phyloP scores from a whole-genome alignment of 306 rosid genomes.

The Quercus parvula region DNA sequence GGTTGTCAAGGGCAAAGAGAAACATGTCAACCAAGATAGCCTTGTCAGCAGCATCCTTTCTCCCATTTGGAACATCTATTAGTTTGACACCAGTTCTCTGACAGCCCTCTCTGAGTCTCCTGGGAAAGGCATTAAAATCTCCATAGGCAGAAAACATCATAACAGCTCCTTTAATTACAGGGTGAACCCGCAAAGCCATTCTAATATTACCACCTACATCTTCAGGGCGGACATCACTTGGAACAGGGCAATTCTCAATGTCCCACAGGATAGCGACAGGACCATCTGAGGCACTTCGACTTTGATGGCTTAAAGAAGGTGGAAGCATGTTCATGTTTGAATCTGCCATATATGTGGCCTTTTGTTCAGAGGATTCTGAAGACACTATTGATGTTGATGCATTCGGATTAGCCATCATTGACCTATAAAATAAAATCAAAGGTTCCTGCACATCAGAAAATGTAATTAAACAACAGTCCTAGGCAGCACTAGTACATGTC shows the following conservation, averaged over 20 bases:
- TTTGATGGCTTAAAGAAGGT: constrained; percentile 49
- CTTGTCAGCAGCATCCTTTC: constrained; percentile 98
- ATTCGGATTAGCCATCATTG: constrained; percentile 47
- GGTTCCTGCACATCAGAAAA: constrained; percentile 35
- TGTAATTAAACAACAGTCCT: not conserved
- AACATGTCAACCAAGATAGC: constrained; percentile 98
- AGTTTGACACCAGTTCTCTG: constrained; percentile 97
- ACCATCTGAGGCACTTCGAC: constrained; percentile 55
- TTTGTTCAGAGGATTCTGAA: constrained; percentile 53
- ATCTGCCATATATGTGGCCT: constrained; percentile 44
- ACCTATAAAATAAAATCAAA: constrained; percentile 24
- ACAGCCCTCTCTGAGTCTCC: constrained; percentile 92
- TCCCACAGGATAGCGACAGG: constrained; percentile 93
- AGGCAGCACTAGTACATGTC: not conserved
- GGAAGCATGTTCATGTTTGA: constrained; percentile 47
- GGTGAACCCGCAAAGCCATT: constrained; percentile 94
- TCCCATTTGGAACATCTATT: constrained; percentile 92
- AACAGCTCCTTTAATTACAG: constrained; percentile 84
- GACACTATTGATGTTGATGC: constrained; percentile 30
- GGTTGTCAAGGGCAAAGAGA: constrained; percentile 96
- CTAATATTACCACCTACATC: constrained; percentile 91
- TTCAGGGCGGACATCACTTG: constrained; percentile 93
- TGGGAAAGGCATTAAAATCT: constrained; percentile 88
- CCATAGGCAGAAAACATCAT: constrained; percentile 86
- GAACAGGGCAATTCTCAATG: constrained; percentile 94